A percentile compares a stretch with the other conserved stretches of the same genome.
These are phyloP conservation scores for Fusarium stilboides DNA, from an alignment of 2,329 filamentous ascomycete genomes.

Conservation along the genomic window DNA sequence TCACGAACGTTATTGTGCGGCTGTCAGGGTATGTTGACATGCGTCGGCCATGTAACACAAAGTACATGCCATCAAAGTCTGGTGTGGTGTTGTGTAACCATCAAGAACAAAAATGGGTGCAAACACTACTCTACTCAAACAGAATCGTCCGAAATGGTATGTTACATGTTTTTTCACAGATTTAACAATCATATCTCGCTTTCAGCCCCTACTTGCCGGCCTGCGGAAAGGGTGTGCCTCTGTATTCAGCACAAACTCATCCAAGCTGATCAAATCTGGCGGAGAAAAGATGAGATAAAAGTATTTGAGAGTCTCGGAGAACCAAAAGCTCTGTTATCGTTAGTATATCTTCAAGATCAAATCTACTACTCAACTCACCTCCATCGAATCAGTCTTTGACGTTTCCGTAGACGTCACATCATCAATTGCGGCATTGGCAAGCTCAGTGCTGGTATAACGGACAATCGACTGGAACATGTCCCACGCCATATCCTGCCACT, in stretches of 20 bases:
- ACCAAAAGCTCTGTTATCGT: constrained; percentile 74
- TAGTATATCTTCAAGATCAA: background rate
- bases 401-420: constrained; percentile 57
- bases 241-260: constrained; percentile 75
- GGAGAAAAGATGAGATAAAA: constrained; percentile 80
- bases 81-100: too few relatives aligned
- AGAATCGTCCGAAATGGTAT: too few relatives aligned
- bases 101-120: too few relatives aligned
- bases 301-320: constrained; percentile 81
- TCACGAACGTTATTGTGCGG: too few relatives aligned
- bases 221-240: constrained; percentile 63
- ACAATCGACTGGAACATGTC: constrained; percentile 65
- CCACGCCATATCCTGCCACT: constrained; percentile 68
- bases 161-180: too few relatives aligned
- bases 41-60: too few relatives aligned
- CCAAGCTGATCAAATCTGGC: constrained; percentile 73
- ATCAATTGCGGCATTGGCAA: constrained; percentile 64
- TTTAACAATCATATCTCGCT: too few relatives aligned
- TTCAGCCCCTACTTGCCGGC: constrained; percentile 5
- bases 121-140: too few relatives aligned
- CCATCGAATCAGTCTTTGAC: constrained; percentile 71
- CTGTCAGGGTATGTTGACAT: too few relatives aligned
- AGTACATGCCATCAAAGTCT: too few relatives aligned
- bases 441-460: constrained; percentile 61
- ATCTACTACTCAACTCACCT: constrained; percentile 58